phyloP scores from a whole-genome alignment of 78 protist genomes.

The Creolimax fragrantissima region DNA sequence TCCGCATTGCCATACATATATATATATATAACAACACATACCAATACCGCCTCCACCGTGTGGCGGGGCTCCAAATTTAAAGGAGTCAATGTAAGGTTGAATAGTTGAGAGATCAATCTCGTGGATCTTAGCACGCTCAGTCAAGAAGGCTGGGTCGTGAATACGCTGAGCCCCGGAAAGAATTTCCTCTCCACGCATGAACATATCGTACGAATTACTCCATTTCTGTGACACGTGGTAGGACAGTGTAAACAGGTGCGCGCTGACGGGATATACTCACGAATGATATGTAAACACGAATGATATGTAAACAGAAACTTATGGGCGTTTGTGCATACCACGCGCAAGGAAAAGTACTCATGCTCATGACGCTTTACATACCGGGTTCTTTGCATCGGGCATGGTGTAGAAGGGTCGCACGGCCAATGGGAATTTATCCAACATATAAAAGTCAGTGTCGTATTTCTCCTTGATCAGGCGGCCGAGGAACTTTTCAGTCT shows the following conservation, averaged over 20 bases:
- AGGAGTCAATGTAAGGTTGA: constrained; percentile 83
- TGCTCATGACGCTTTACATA: not conserved
- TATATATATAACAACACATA: too few relatives aligned
- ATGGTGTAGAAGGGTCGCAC: constrained; percentile 99
- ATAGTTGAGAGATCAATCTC: constrained; percentile 49
- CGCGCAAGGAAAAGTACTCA: too few relatives aligned
- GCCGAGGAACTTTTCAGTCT: constrained; percentile 84
- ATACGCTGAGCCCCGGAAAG: constrained; percentile 98
- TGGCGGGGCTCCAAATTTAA: constrained; percentile 93
- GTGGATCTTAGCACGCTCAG: constrained; percentile 35
- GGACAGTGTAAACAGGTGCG: too few relatives aligned
- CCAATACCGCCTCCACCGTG: constrained; percentile 99
- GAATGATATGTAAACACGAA: not conserved
- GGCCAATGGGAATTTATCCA: constrained; percentile 82
- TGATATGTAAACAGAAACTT: too few relatives aligned
- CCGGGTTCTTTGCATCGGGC: constrained; percentile 75
- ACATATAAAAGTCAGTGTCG: constrained; percentile 87
- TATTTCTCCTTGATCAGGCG: constrained; percentile 71
- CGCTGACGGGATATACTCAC: not conserved
- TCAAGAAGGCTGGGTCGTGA: constrained; percentile 83
- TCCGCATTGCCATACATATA: too few relatives aligned
- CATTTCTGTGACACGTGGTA: constrained; percentile 2
- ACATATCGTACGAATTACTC: constrained; percentile 95
- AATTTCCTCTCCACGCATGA: constrained; percentile 98
- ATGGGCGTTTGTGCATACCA: not conserved